Percentiles rank a stretch among this genome's conserved stretches.
Conservation (phyloP, 2,329 filamentous ascomycete species). For the Paramyrothecium sp. region DNA sequence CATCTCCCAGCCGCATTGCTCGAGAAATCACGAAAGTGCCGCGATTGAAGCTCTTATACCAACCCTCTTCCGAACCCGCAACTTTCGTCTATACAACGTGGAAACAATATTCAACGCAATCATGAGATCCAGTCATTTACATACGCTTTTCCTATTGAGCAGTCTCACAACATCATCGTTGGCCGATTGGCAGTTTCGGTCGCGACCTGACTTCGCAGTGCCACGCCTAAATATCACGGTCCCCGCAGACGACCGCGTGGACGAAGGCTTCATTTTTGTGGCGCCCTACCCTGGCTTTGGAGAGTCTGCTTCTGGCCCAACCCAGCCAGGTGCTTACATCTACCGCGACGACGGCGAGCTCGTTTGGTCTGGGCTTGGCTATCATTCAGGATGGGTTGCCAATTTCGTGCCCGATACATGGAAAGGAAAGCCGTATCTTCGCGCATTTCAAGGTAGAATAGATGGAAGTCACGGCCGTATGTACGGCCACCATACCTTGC, state of each 20-base stretch:
- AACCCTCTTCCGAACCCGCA: neutral
- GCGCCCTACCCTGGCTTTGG: slow-evolving; percentile 29
- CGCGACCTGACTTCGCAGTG: slow-evolving; percentile 15
- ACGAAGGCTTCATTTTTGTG: slow-evolving; percentile 41
- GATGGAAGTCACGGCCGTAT: slow-evolving; percentile 48
- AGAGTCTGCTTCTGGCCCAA: slow-evolving; percentile 37
- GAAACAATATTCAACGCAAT: neutral
- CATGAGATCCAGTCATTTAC: neutral
- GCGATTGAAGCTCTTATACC: neutral
- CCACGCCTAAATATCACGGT: slow-evolving; percentile 36
- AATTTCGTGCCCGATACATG: slow-evolving; percentile 50
- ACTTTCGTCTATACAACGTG: neutral
- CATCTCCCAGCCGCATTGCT: neutral
- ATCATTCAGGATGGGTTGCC: slow-evolving; percentile 48
- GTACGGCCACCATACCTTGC: slow-evolving; percentile 49
- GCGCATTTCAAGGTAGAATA: slow-evolving; percentile 50
- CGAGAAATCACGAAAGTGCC: neutral
- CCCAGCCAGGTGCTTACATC: slow-evolving; percentile 53
- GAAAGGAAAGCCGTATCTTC: slow-evolving; percentile 49
- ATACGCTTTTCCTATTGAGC: slow-evolving; percentile 37
- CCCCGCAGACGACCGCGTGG: slow-evolving; percentile 32
- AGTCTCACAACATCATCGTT: slow-evolving; percentile 14
- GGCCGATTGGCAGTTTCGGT: slow-evolving; percentile 18
- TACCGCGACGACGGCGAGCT: slow-evolving; percentile 52
- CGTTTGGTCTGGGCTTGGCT: slow-evolving; percentile 54